Evolutionary conservation across 176 grass and related monocot genomes (phyloP), one percentile per base, ranked within the genome.

Genomic region (Aechmea fasciata): DNA sequence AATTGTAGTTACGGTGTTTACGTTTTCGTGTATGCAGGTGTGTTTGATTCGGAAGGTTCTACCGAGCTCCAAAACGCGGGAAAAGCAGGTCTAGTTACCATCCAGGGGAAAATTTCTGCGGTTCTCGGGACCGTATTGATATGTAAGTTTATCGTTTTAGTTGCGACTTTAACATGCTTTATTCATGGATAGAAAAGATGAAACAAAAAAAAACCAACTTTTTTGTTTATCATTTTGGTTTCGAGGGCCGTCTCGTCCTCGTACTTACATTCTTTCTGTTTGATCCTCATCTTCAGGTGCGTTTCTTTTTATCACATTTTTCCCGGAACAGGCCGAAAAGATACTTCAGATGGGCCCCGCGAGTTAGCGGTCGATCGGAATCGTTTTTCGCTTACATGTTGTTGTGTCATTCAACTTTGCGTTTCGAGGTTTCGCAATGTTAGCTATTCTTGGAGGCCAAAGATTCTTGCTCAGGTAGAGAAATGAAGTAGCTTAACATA

Each of bases 241-340:
- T 9, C n/a, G n/a, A 59, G 19, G 19, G 55, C 9, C 20, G 2
- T 18, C 20, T 20, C 20, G 2, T 18, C 20, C 6, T 61, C 20
- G 15, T 63, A 52, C 49, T 73, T 12, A 23, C 62, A 24, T 67
- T 22, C 48, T 64, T 15, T 24, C 14, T 28, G 11, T 75, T 47
- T n/a, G 52, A 48, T 20, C 12, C 69, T 77, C 2, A 59, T 72
- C 15, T 74, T 33, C 86, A 97, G 93, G 86, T 81, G 80, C 90
- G 48, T 92, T 71, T 33, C 74, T 97, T 12, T 92, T 97, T 67
- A 85, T 97, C 70, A 92, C 86, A 75, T 81, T 92, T 29, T 97
- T 92, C 77, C 93, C 93, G 0, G 89, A 97, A 47, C 93, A 97
- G 78, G 93, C 93, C 61, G 84, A 92, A 77, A 88, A 96, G 75